Evolutionary conservation across 139 green algal species (phyloP), one percentile per base, ranked within the genome.

Genomic region (Tetraselmis striata): DNA sequence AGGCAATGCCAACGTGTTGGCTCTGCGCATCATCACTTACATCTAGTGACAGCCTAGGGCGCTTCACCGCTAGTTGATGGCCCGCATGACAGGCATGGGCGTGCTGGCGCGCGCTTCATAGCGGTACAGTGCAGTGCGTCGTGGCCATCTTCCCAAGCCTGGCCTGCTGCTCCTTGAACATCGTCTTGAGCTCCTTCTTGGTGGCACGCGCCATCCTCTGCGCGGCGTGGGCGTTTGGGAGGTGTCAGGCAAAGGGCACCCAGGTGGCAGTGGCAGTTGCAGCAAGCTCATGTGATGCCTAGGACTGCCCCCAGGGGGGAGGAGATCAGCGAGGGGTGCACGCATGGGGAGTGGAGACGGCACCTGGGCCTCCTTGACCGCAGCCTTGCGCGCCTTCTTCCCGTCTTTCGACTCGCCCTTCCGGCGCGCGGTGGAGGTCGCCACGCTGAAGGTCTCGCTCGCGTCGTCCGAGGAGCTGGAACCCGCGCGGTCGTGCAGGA

Each of bases 351-450:
- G 11, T 28, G 31, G 30, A 29, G 22, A 31, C 79, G 28, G 31
- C 67, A 85, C 79, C 85, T 84, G 83, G 28, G 89, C 86, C 31
- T 92, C 91, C 88, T 98, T 98, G 0, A 97, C 93, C 1, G 87
- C 91, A 23, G 82, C 85, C 88, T 98, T 98, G 25, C 95, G 86
- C 22, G 87, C 87, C 31, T 86, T 89, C 81, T 91, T 93, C 86
- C 97, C 95, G 76, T 97, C 94, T 11, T 88, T 85, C 0, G 78
- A 94, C 88, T 98, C 95, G 1, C 89, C 92, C 84, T 94, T 95
- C 0, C 82, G 84, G 67, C 92, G 84, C 59, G 83, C 27, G 28
- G 59, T 78, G 58, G 58, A 77, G 22, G 18, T 79, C 80, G 29
- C 59, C n/a, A 27, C 31, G 5, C 18, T 75, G 29, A 79, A 67